Evolutionary conservation across 1,139 yeast genomes (phyloP), one percentile per base, ranked within the genome.

Genomic region (Yamadazyma sp.): DNA sequence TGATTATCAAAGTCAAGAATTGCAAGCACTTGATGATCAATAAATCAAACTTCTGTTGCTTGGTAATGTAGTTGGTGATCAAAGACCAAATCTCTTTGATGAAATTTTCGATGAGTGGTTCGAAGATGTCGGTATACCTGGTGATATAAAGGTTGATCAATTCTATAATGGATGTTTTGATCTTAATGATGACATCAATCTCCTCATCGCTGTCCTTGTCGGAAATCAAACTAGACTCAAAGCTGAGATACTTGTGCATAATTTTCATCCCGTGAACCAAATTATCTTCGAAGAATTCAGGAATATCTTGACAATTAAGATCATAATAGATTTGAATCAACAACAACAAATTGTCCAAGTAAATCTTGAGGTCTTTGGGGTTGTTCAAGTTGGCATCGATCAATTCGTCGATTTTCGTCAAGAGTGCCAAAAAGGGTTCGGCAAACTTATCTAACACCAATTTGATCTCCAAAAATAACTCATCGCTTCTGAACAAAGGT

Each of bases 201-300:
- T 83, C 87, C 29, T 84, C 92, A 37, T 86, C 89, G 38, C 81
- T 84, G 32, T 75, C 73, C 0, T 68, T 63, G 41, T 79, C 81
- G n/a, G 73, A 75, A 15, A 84, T 58, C 31, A 81, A 48, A 0
- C 77, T 67, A 43, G 81, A 79, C 17, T 69, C 61, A 55, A 82
- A 87, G 26, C 75, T 65, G 45, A 92, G 70, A 58, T 89, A 92
- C 60, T 85, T 86, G 59, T 87, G 95, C 55, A 91, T 73, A 27
- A 91, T 77, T 9, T 73, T 73, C 94, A 94, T 87, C 41, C 95
- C 89, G 24, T 68, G 69, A 37, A 75, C 69, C 67, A 92, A 66
- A 59, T 94, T 80, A 62, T 94, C 98, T 64, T 94, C 99, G 58
- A 94, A 94, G 59, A 91, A 92, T 61, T 91, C 98, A 2, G 99